Evolutionary conservation across 495 filamentous ascomycete genomes (phyloP), one percentile per base, ranked within the genome.

Genomic region (Xylaria telfairii): DNA sequence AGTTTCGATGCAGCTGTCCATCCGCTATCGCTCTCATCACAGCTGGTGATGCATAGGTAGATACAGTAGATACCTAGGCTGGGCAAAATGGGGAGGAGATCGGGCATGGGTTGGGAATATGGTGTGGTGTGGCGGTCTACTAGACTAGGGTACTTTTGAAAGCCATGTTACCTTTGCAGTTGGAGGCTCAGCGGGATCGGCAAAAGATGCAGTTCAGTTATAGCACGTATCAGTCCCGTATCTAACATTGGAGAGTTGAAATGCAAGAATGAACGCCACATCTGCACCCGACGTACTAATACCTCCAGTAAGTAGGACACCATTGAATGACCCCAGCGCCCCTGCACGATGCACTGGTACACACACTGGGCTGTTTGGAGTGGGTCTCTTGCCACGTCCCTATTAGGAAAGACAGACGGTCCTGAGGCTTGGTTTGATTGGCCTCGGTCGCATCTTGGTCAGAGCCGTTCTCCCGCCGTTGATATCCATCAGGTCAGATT

Each of bases 121-220:
- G 64, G 64, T 66, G 47, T 66, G 4, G 34, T 56, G n/a, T 56
- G 17, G 54, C 19, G 13, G 41, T 15, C 37, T 21, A 15, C 6
- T 19, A 4, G 19, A 34, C 15, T n/a, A 28, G 1, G 17, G 26
- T 57, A 46, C 47, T 37, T 37, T 9, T 28, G 30, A 42, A 42
- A 24, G 59, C 28, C 59, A 30, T 26, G 37, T 62, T 62, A 62
- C n/a, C n/a, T n/a, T n/a, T 59, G 53, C 34, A 68, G 65, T 68
- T 44, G 53, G 54, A 65, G 65, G 53, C 47, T 41, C 47, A 67
- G 24, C 49, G 47, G 49, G 41, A 67, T 65, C 63, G 32, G 32
- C 30, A 39, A 41, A 28, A 19, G 34, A 28, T 30, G n/a, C 44
- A 3, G 57, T 26, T 42, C 26, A 47, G 37, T n/a, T 46, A 61